phyloP scores from a whole-genome alignment of 164 flowering plant species.

The Sedum album region DNA sequence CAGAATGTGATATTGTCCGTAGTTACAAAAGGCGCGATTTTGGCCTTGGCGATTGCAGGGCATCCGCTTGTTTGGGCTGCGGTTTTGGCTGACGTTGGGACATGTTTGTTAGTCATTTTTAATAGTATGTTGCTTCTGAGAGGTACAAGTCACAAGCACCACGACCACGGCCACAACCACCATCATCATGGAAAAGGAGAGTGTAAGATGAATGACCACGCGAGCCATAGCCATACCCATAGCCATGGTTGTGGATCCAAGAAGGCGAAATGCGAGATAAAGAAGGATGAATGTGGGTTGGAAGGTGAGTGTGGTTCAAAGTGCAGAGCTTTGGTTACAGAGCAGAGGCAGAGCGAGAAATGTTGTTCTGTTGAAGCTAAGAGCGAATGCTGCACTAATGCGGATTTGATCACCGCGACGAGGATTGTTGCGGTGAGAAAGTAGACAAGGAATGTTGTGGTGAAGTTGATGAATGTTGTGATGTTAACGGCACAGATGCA shows the following conservation, averaged over 20 bases:
- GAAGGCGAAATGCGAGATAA: neutral
- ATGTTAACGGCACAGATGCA: neutral
- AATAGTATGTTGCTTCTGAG: constrained; percentile 77
- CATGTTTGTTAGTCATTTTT: constrained; percentile 73
- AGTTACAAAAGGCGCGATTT: constrained; percentile 48
- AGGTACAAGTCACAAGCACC: constrained; percentile 19
- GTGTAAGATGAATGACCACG: neutral
- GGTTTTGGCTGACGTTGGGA: constrained; percentile 77
- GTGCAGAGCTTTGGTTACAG: neutral
- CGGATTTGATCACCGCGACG: neutral
- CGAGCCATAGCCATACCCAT: neutral
- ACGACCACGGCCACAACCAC: constrained; percentile 12
- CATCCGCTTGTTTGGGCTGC: constrained; percentile 94
- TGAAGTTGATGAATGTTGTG: neutral
- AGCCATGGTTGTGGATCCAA: neutral
- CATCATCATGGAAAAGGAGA: constrained; percentile 10
- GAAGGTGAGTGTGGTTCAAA: neutral
- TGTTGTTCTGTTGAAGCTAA: neutral
- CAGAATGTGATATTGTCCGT: constrained; percentile 60
- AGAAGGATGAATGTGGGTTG: neutral
- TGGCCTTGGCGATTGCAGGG: constrained; percentile 65
- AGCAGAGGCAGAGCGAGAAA: neutral
- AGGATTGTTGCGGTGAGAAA: constrained; percentile 1
- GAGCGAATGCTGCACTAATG: neutral
- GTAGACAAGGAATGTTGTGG: neutral